Evolutionary conservation across 73 alveolate genomes (phyloP), one percentile per base, ranked within the genome.

Genomic region (Paramecium caudatum): DNA sequence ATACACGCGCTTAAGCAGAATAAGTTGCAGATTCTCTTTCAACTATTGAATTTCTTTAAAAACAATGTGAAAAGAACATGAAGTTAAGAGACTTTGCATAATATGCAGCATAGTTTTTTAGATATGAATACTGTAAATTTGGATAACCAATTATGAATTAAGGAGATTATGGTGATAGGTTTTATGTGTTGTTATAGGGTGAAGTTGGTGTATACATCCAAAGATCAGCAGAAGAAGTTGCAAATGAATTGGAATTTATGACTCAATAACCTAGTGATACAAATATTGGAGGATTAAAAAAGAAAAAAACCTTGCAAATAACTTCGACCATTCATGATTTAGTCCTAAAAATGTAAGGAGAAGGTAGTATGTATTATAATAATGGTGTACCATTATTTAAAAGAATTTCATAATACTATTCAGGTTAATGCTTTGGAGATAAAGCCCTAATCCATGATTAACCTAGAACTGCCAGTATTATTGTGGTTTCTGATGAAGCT

Each of bases 351-450:
- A 74, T 27, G 68, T 43, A 41, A 74, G 27, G 17, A 16, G 39
- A 36, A 15, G 43, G 17, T 74, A 32, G 5, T 33, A 4, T n/a
- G 15, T 74, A 74, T 43, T 74, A 12, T 39, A 37, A 74, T n/a
- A 39, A 74, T 17, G 65, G 65, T 19, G 33, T 74, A 9, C 88
- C 88, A 16, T 41, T n/a, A 25, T 74, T 27, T 74, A 36, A 74
- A 2, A 74, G 19, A 45, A 68, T 74, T 3, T 74, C 32, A 25
- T 8, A 74, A 74, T 74, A 41, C 19, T 74, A 41, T 74, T 74
- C 88, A 41, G 88, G 88, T 6, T 16, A 74, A 39, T 74, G 69
- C 32, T 74, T 74, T 41, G 88, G 88, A 41, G 88, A 74, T 41
- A 21, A 27, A 41, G 88, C 88, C 1, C 27, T 74, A 10, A 39